Evolutionary conservation across 208 protist genomes (phyloP), one percentile per base, ranked within the genome.

Genomic region (Hexamita inflata): DNA sequence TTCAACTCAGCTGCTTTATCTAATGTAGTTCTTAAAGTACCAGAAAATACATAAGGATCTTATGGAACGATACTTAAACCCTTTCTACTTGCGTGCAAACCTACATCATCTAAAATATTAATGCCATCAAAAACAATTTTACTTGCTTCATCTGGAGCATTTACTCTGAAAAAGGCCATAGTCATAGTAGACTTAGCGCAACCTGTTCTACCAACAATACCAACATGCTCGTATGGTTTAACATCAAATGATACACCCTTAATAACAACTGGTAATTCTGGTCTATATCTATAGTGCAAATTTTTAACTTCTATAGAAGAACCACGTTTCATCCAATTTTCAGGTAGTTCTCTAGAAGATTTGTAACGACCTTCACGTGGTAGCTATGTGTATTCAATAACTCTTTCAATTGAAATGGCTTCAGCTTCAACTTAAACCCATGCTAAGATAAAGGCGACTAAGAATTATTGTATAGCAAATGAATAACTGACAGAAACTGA

Each of bases 161-260:
- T 11, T 28, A 85, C 35, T 57, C 80, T 61, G 39, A 86, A 85
- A 9, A 86, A 59, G 1, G 53, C 70, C 0, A 57, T n/a, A 1
- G 80, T 58, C 0, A 84, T 29, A 26, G 78, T 68, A 0, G 78
- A 80, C 68, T 86, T 86, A 28, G 82, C 83, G n/a, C 80, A 59
- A 29, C 83, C 83, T 35, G 83, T 86, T 19, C 82, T 59, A 2
- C 83, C 83, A 13, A 83, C 78, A 40, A 86, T 67, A 32, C 78
- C 83, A 65, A 85, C 53, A 74, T 80, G 82, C 45, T 85, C 79
- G 24, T 60, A 59, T 13, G 0, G 15, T 7, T 65, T 24, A 0
- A 83, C 28, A 30, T 45, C 32, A 24, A 85, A 78, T 9, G 24
- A 67, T 32, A 86, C 39, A 32, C 77, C 61, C 13, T 73, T 57